Evolutionary conservation across 305 asterid genomes (phyloP), one percentile per base, ranked within the genome.

Genomic region (Plantago lanceolata): DNA sequence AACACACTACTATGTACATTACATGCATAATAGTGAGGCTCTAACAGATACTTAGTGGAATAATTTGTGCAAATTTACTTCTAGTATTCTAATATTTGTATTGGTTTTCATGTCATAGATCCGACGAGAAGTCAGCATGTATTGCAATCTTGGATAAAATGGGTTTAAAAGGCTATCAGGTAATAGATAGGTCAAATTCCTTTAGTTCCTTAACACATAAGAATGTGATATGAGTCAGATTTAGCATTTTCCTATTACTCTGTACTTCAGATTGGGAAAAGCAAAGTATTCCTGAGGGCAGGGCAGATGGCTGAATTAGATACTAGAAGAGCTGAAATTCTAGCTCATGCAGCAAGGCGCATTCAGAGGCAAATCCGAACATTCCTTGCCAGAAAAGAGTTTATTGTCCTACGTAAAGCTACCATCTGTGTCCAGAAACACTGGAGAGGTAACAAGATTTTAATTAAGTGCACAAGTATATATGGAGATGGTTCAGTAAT

Each of bases 281-380:
- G 82, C 74, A 93, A 93, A 81, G 95, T 90, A 20, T 93, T 93
- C 71, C 97, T 93, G 51, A 82, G 99, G 82, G 99, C 99, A 37
- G 99, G 99, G 55, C 97, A 93, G 81, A 93, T 93, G 96, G 99
- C 99, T 37, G 96, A 88, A 68, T 73, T 90, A 79, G 99, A 90
- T 76, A 92, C 97, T 75, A 80, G 96, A 76, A 78, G 97, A 71
- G 84, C 97, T 68, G 97, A 90, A 81, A 77, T 93, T 70, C 74
- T 90, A 71, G 95, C 92, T 68, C 83, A 63, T 67, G 97, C 97
- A 29, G 95, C 86, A 45, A 87, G 72, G 74, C 75, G 79, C 71
- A 78, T 93, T 62, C 99, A 93, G 79, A 90, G 96, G 75, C 95
- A 87, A 76, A 87, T 93, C 58, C 81, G 88, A 61, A 86, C 99